Evolutionary conservation across 306 rosid genomes (phyloP).

Genomic region (Quercus bicolor): DNA sequence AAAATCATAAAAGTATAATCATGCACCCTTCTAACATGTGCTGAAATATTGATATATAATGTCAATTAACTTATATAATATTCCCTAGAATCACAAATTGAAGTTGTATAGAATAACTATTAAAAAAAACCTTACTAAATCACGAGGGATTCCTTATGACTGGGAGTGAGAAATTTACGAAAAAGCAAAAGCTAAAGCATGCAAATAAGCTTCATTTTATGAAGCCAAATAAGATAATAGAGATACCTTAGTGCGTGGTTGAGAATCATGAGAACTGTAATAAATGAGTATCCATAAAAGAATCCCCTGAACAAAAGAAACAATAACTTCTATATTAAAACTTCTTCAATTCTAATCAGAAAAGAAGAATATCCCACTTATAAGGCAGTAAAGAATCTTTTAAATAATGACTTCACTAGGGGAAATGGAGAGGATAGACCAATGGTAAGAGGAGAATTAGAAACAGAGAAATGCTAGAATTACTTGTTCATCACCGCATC

Average conservation of each 20-base stretch:
- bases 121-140: not conserved
- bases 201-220: constrained; percentile 3
- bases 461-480: constrained; percentile 26
- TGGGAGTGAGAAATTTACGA: constrained; percentile 12
- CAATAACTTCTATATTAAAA: constrained; percentile 9
- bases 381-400: constrained; percentile 10
- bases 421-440: not conserved
- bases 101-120: not conserved
- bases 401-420: constrained; percentile 12
- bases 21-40: not conserved
- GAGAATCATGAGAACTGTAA: constrained; percentile 85
- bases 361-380: constrained; percentile 4
- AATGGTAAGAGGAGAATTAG: constrained; percentile 22
- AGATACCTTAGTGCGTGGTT: constrained; percentile 92
- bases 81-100: not conserved
- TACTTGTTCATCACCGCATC: constrained; percentile 90
- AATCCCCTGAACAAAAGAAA: constrained; percentile 68
- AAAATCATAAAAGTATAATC: not conserved
- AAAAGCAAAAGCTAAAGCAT: constrained; percentile 11
- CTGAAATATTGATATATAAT: not conserved
- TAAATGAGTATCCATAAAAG: constrained; percentile 83
- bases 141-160: constrained; percentile 1
- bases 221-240: constrained; percentile 13
- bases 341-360: not conserved
- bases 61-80: not conserved